phyloP scores from a whole-genome alignment of 495 filamentous ascomycete species.

The Patellaria atrata region DNA sequence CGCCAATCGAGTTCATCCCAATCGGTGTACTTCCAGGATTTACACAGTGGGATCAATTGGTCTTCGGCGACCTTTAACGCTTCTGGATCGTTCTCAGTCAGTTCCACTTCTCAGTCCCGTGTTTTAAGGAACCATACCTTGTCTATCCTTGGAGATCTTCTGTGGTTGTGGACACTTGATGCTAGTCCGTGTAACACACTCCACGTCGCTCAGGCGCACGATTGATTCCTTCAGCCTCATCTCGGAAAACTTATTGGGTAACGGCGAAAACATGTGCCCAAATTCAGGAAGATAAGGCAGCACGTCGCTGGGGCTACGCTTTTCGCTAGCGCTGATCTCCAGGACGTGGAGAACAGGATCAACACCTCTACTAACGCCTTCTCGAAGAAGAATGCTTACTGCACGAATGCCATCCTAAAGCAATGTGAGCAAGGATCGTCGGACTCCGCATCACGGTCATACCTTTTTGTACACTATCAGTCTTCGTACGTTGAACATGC shows the following conservation, averaged over 20 bases:
- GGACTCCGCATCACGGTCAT: slow-evolving; percentile 5
- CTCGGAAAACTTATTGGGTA: slow-evolving; percentile 37
- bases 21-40: slow-evolving; percentile 51
- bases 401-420: slow-evolving; percentile 62
- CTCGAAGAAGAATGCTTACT: slow-evolving; percentile 61
- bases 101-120: too few species aligned
- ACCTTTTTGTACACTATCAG: slow-evolving; percentile 60
- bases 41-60: slow-evolving; percentile 45
- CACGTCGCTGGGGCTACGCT: slow-evolving; percentile 59
- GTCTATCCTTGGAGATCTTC: slow-evolving; percentile 12
- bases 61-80: slow-evolving; percentile 37
- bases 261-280: slow-evolving; percentile 40
- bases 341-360: slow-evolving; percentile 59
- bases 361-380: slow-evolving; percentile 47
- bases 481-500: slow-evolving; percentile 57
- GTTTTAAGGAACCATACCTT: too few species aligned
- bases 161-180: slow-evolving; percentile 36
- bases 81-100: slow-evolving; percentile 21
- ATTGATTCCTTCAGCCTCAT: slow-evolving; percentile 50
- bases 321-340: slow-evolving; percentile 50
- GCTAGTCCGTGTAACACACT: slow-evolving; percentile 63
- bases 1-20: slow-evolving; percentile 84
- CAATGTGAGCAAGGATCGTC: neutral
- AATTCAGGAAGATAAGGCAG: slow-evolving; percentile 63
- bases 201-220: slow-evolving; percentile 56